Conservation (phyloP, 2,329 filamentous ascomycete species). For the Huntiella moniliformis region DNA sequence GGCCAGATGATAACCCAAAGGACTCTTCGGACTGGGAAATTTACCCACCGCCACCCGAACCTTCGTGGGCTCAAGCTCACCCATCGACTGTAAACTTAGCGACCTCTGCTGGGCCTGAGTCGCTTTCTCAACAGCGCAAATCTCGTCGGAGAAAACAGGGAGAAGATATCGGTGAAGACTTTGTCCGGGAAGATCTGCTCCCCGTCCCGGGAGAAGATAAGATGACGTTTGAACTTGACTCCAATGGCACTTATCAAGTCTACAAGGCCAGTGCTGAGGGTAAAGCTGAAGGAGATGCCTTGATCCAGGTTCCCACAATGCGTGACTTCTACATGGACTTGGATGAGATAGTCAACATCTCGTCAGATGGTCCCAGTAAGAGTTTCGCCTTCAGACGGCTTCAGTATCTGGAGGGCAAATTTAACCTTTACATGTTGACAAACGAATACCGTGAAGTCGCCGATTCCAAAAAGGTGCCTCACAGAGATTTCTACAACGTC, state of each 20-base stretch:
- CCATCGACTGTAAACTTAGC: constrained; percentile 8
- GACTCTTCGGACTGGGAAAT: constrained; percentile 70
- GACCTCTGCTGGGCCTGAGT: constrained; percentile 10
- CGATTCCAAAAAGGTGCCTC: constrained; percentile 92
- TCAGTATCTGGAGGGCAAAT: constrained; percentile 92
- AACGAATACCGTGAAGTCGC: constrained; percentile 98
- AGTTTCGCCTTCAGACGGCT: constrained; percentile 90
- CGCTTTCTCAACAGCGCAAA: constrained; percentile 15
- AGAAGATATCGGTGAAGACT: constrained; percentile 81
- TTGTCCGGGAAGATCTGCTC: constrained; percentile 58
- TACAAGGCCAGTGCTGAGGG: constrained; percentile 48
- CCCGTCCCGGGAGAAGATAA: constrained; percentile 54
- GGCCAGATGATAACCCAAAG: constrained; percentile 68
- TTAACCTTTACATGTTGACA: constrained; percentile 78
- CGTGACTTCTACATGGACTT: constrained; percentile 93
- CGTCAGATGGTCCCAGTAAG: constrained; percentile 87
- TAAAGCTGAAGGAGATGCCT: constrained; percentile 39
- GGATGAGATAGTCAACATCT: constrained; percentile 70
- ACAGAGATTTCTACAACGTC: constrained; percentile 98
- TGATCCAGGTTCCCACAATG: constrained; percentile 73
- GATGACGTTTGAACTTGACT: constrained; percentile 62
- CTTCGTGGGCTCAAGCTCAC: constrained; percentile 50
- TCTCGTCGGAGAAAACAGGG: constrained; percentile 51
- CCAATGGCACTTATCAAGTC: constrained; percentile 79
- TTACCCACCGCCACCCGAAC: constrained; percentile 80